Percentiles rank a stretch among this genome's conserved stretches.
Evolutionary conservation across 139 green algal genomes (phyloP).

Genomic region (Desmodesmus armatus): DNA sequence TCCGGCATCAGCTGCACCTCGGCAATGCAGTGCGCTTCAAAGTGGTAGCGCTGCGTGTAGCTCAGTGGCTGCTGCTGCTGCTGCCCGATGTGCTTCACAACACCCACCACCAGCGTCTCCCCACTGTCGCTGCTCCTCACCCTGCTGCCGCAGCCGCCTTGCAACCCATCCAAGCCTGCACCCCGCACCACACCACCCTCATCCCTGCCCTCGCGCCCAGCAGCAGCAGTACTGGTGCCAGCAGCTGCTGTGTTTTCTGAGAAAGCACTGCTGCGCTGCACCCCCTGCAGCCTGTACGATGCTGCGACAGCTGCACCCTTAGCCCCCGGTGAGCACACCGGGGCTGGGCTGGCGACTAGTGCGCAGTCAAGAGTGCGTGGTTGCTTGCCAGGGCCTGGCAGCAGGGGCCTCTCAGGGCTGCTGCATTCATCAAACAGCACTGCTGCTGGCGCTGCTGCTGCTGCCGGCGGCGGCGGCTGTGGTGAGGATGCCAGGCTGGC

Average conservation of each 20-base stretch:
- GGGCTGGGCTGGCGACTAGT: background rate
- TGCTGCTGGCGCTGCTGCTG: background rate
- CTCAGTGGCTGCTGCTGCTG: slow-evolving; percentile 18
- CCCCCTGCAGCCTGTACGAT: slow-evolving; percentile 17
- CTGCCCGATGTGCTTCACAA: background rate
- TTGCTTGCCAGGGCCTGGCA: background rate
- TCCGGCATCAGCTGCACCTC: slow-evolving; percentile 6
- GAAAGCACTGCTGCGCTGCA: background rate
- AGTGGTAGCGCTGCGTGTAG: slow-evolving; percentile 17
- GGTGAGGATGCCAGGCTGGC: background rate
- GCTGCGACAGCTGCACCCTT: background rate
- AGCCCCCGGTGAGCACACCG: too few relatives aligned
- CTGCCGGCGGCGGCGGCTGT: background rate
- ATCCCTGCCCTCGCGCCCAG: background rate
- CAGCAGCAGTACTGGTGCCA: background rate
- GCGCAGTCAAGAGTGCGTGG: too few relatives aligned
- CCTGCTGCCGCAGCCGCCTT: background rate
- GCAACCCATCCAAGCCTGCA: background rate
- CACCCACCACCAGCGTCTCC: slow-evolving; percentile 18
- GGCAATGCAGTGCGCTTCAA: slow-evolving; percentile 14
- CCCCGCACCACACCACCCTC: background rate
- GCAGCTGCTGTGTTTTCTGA: background rate
- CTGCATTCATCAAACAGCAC: background rate
- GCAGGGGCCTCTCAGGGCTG: background rate
- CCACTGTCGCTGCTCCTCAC: background rate